A percentile compares a stretch with the other conserved stretches of the same genome.
Conservation (phyloP, 2,329 filamentous ascomycete genomes). For the Aspergillus sp. region DNA sequence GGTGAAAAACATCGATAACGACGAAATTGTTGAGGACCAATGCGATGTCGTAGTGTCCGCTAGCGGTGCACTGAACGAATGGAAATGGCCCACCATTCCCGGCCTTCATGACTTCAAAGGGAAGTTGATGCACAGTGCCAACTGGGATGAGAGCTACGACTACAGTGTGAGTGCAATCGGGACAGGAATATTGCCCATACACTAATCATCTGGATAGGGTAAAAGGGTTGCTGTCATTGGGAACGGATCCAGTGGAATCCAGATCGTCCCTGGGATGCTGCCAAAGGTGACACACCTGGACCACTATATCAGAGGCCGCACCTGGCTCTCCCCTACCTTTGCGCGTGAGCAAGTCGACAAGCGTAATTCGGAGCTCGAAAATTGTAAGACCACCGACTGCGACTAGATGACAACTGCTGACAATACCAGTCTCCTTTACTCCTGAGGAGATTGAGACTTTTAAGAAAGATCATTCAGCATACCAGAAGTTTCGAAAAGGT, state of each 20-base stretch:
- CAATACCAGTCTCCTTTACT: slow-evolving; percentile 28
- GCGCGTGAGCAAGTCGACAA: slow-evolving; percentile 30
- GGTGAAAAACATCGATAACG: slow-evolving; percentile 25
- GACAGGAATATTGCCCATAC: neutral
- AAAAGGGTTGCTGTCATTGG: slow-evolving; percentile 40
- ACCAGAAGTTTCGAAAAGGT: slow-evolving; percentile 38
- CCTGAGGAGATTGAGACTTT: slow-evolving; percentile 33
- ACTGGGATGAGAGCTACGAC: slow-evolving; percentile 41
- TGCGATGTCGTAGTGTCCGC: slow-evolving; percentile 40
- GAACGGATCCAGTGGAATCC: slow-evolving; percentile 42
- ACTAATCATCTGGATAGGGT: slow-evolving; percentile 18
- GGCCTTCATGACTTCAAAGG: slow-evolving; percentile 50
- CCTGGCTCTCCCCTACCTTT: slow-evolving; percentile 32
- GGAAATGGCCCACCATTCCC: slow-evolving; percentile 48
- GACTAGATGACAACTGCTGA: neutral
- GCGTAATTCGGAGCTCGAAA: slow-evolving; percentile 25
- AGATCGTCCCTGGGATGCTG: slow-evolving; percentile 40
- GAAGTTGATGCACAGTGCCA: slow-evolving; percentile 45
- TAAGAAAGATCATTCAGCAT: slow-evolving; percentile 30
- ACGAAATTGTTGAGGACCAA: slow-evolving; percentile 22
- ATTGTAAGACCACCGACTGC: slow-evolving; percentile 20
- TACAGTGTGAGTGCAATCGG: slow-evolving; percentile 23
- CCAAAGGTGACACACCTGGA: slow-evolving; percentile 42
- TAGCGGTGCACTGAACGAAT: slow-evolving; percentile 42
- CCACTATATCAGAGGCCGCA: slow-evolving; percentile 34